A percentile compares a stretch with the other conserved stretches of the same genome.
Conservation (phyloP, 1,284 basidiomycete species). For the Coniferiporia weirii region DNA sequence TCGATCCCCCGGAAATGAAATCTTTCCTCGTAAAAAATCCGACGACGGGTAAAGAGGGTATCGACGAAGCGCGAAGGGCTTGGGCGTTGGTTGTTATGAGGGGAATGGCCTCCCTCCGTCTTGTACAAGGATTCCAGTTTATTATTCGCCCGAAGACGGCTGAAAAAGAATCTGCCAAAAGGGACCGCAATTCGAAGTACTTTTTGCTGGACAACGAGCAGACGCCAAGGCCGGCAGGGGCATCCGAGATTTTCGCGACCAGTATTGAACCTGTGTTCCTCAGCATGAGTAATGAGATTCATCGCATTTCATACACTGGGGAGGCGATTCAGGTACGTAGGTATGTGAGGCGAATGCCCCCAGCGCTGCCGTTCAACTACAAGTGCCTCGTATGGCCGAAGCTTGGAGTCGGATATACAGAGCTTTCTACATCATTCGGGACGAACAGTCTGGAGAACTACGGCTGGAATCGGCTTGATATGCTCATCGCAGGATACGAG, state of each 20-base stretch:
- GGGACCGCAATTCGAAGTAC: conserved; percentile 38
- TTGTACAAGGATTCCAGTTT: conserved; percentile 97
- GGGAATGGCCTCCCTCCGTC: conserved; percentile 88
- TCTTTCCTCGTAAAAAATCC: conserved; percentile 77
- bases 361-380: conserved; percentile 66
- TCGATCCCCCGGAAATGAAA: conserved; percentile 71
- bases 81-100: conserved; percentile 86
- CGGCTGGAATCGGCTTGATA: conserved; percentile 82
- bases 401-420: conserved; percentile 81
- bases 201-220: conserved; percentile 53
- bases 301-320: conserved; percentile 83
- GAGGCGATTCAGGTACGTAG: conserved; percentile 86
- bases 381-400: conserved; percentile 93
- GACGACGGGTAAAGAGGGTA: conserved; percentile 33
- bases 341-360: conserved; percentile 75
- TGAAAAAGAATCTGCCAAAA: conserved; percentile 24
- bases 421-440: conserved; percentile 70
- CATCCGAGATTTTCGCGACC: conserved; percentile 64
- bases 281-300: conserved; percentile 94
- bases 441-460: conserved; percentile 78
- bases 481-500: conserved; percentile 85
- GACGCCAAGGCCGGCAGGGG: conserved; percentile 56
- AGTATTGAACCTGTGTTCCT: conserved; percentile 81
- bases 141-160: conserved; percentile 48
- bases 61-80: conserved; percentile 56